These are phyloP conservation scores for Didymella segeticola DNA, from an alignment of 2,329 filamentous ascomycete species.

Conservation along the genomic window DNA sequence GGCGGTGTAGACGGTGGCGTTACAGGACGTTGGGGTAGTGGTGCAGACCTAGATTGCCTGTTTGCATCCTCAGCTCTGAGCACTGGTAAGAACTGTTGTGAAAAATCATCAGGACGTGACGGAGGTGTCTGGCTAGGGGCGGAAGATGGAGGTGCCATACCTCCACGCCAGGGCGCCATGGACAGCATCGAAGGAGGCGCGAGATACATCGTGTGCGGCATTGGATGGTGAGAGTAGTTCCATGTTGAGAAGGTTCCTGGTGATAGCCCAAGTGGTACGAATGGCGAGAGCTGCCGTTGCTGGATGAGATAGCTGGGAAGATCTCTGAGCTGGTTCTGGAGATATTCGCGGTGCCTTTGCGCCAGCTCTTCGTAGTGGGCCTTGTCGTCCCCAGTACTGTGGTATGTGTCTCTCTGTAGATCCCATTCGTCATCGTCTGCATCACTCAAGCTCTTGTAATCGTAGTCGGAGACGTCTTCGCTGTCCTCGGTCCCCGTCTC, in stretches of 20 bases:
- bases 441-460: conserved; percentile 12
- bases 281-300: not conserved
- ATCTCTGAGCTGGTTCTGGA: not conserved
- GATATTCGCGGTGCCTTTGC: not conserved
- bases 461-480: not conserved
- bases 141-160: not conserved
- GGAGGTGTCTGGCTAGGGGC: not conserved
- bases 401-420: not conserved
- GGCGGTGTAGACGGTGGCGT: not conserved
- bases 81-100: not conserved
- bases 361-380: not conserved
- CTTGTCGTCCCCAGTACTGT: not conserved
- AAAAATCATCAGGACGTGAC: not conserved
- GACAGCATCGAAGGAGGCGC: not conserved
- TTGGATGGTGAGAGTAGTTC: not conserved
- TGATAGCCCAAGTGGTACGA: not conserved
- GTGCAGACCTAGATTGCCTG: not conserved
- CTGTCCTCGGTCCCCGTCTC: too few relatives aligned
- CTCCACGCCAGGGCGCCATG: not conserved
- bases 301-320: not conserved
- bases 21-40: not conserved
- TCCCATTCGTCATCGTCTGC: conserved; percentile 11
- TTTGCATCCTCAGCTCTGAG: not conserved
- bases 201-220: not conserved
- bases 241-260: not conserved